These are phyloP conservation scores for Cystofilobasidium macerans DNA, from an alignment of 768 basidiomycete species.

Conservation along the genomic window DNA sequence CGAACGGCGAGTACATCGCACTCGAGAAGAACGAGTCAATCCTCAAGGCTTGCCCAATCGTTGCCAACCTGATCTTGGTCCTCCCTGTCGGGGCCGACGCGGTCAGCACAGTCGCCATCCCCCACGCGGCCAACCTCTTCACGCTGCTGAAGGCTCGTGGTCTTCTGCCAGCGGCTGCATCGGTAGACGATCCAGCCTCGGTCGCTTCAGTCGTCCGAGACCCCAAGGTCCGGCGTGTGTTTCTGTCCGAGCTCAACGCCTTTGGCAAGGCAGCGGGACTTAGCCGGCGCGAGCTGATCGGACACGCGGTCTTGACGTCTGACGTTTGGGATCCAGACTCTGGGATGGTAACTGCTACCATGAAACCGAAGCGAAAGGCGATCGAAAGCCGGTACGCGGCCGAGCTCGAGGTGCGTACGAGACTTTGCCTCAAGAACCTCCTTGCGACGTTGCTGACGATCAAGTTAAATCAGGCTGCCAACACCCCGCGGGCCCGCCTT, in stretches of 20 bases:
- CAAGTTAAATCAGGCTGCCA: too few relatives aligned
- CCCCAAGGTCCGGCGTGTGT: slow-evolving; percentile 48
- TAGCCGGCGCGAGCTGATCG: slow-evolving; percentile 64
- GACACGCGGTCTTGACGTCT: slow-evolving; percentile 62
- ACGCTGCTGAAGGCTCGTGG: background rate
- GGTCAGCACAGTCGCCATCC: background rate
- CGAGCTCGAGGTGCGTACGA: slow-evolving; percentile 32
- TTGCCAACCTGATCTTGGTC: slow-evolving; percentile 70
- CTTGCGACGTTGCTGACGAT: too few relatives aligned
- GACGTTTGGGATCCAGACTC: slow-evolving; percentile 80
- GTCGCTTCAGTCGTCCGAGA: slow-evolving; percentile 36
- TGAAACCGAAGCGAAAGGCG: slow-evolving; percentile 67
- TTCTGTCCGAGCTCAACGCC: slow-evolving; percentile 65
- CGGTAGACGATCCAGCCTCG: background rate
- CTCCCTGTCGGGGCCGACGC: background rate
- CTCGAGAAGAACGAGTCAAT: slow-evolving; percentile 47
- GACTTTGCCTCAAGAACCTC: too few relatives aligned
- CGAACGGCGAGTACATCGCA: slow-evolving; percentile 79
- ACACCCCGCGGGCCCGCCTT: too few relatives aligned
- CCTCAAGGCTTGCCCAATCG: slow-evolving; percentile 72
- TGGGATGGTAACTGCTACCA: slow-evolving; percentile 78
- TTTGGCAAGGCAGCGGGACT: slow-evolving; percentile 77
- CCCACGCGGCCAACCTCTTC: slow-evolving; percentile 18
- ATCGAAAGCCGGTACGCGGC: slow-evolving; percentile 52
- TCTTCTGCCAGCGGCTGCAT: background rate